Conservation (phyloP, 2,329 filamentous ascomycete species). For the Fusarium transvaalense region DNA sequence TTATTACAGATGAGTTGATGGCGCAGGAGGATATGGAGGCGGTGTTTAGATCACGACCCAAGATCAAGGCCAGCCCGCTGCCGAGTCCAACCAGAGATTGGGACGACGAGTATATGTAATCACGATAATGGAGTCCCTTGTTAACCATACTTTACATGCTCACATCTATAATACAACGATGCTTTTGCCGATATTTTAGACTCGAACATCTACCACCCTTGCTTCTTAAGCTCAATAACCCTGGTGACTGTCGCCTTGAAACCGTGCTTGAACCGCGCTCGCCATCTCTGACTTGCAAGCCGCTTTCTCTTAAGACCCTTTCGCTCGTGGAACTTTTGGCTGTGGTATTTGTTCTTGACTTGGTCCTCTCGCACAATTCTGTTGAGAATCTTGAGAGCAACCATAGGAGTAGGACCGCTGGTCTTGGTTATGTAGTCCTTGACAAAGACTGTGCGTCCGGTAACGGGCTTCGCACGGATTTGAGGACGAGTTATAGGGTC, state of each 20-base stretch:
- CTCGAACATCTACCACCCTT: constrained; percentile 76
- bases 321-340: constrained; percentile 80
- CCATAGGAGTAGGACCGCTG: constrained; percentile 56
- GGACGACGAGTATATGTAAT: constrained; percentile 47
- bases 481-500: constrained; percentile 49
- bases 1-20: constrained; percentile 77
- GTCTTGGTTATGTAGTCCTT: constrained; percentile 47
- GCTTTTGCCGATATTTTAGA: constrained; percentile 39
- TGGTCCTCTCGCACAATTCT: constrained; percentile 63
- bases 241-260: constrained; percentile 74
- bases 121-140: constrained; percentile 29
- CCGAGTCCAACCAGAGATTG: constrained; percentile 61
- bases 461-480: constrained; percentile 52
- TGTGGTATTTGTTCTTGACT: constrained; percentile 65
- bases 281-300: constrained; percentile 76
- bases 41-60: constrained; percentile 87
- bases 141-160: constrained; percentile 42
- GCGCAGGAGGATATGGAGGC: constrained; percentile 80
- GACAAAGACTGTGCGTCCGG: constrained; percentile 56
- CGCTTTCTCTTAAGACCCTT: constrained; percentile 83
- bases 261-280: constrained; percentile 73
- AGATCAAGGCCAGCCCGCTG: constrained; percentile 80
- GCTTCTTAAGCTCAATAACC: constrained; percentile 77
- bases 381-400: constrained; percentile 59
- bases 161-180: constrained; percentile 48